Evolutionary conservation across 2,329 filamentous ascomycete species (phyloP), one percentile per base, ranked within the genome.

Genomic region (Fusarium citri): DNA sequence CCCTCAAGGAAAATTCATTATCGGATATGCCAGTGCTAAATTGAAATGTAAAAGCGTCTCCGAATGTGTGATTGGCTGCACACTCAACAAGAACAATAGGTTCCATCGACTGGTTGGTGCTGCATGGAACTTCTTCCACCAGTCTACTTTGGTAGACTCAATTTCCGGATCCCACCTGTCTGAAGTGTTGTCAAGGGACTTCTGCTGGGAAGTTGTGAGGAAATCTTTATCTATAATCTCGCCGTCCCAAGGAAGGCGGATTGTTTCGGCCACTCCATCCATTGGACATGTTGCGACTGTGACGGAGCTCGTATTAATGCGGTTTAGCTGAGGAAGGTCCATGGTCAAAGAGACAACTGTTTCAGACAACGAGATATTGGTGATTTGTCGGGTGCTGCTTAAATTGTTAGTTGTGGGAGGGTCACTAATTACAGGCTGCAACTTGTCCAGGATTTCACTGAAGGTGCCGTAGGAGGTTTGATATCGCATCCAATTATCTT

Each of bases 21-120:
- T 28, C 12, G 1, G 54, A 16, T 16, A 42, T 23, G 8, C 15
- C 11, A 12, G 16, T 41, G 18, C 8, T 15, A 9, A 49, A 49
- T 7, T 5, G 18, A 16, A 37, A 55, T 3, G 10, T 34, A 4
- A 12, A 4, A 20, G 28, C 14, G 18, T 43, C 9, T 3, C 3
- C 22, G 3, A 4, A 0, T 6, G 28, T 46, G 2, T 7, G 1
- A 20, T 15, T 47, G 1, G 0, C 5, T 15, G 8, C n/a, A 20
- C 34, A 57, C 20, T 30, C 55, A 5, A 14, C 54, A 25, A 15
- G 11, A 20, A 50, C 45, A 16, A 51, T 14, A 2, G 31, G 45
- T 18, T 34, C 37, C 46, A 51, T 50, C 43, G 31, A 16, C 16
- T 20, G 23, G 9, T 6, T 25, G 31, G 23, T 23, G 7, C 16